Percentiles rank a stretch among this genome's conserved stretches.
Evolutionary conservation across 179 eudicot species (phyloP).

Genomic region (Beta lomatogona): DNA sequence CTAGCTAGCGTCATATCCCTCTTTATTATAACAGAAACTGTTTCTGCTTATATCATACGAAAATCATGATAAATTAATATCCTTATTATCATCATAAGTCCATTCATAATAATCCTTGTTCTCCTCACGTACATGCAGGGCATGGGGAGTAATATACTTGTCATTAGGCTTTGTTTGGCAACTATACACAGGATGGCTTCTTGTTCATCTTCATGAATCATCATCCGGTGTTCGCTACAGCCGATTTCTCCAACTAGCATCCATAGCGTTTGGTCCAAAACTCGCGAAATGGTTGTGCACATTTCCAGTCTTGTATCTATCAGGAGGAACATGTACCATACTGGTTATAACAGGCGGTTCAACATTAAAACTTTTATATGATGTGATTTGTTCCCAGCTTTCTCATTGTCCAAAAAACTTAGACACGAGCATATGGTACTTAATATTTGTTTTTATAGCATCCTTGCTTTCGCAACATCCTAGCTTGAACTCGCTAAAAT

Average conservation of each 20-base stretch:
- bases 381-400: neutral
- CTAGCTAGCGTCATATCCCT: too few species aligned
- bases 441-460: slow-evolving; percentile 21
- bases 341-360: slow-evolving; percentile 7
- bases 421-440: slow-evolving; percentile 5
- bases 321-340: slow-evolving; percentile 24
- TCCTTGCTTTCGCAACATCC: slow-evolving; percentile 24
- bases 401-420: slow-evolving; percentile 19
- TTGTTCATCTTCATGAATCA: slow-evolving; percentile 51
- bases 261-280: slow-evolving; percentile 29
- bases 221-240: slow-evolving; percentile 45
- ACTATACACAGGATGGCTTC: slow-evolving; percentile 57
- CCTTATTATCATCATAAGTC: too few species aligned
- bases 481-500: slow-evolving; percentile 23
- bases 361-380: slow-evolving; percentile 11
- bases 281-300: slow-evolving; percentile 19
- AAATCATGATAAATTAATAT: too few species aligned
- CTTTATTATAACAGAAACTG: too few species aligned
- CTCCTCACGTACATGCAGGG: slow-evolving; percentile 10
- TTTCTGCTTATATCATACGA: too few species aligned
- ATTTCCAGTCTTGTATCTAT: slow-evolving; percentile 22
- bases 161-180: slow-evolving; percentile 45
- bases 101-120: too few species aligned
- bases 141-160: slow-evolving; percentile 49
- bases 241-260: slow-evolving; percentile 41